Evolutionary conservation across 2,329 filamentous ascomycete species (phyloP).

Genomic region (Lecanicillium sp.): DNA sequence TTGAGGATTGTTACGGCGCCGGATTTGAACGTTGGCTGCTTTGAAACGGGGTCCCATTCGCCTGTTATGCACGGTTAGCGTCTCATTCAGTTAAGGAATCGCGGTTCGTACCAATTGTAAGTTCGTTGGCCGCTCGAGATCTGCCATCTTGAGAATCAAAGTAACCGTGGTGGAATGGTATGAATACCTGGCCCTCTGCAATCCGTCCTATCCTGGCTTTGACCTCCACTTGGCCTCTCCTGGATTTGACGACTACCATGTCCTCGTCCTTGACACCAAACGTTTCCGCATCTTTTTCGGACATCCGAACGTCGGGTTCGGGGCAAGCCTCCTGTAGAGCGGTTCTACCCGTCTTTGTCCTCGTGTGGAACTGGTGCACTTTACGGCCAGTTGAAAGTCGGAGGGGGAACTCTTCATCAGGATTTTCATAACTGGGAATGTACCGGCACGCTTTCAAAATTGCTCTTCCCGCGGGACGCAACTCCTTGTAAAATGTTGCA

Average conservation of each 20-base stretch:
- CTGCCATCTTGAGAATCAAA: conserved; percentile 23
- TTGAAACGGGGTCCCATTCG: conserved; percentile 24
- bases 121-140: conserved; percentile 26
- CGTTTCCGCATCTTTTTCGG: conserved; percentile 18
- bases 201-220: conserved; percentile 20
- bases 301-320: conserved; percentile 21
- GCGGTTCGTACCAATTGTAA: conserved; percentile 23
- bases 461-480: conserved; percentile 24
- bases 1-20: conserved; percentile 25
- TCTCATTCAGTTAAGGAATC: no score
- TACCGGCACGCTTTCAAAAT: conserved; percentile 27
- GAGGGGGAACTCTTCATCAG: conserved; percentile 23
- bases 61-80: no score
- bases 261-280: conserved; percentile 19
- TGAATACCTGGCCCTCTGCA: conserved; percentile 22
- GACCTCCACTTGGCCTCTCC: conserved; percentile 21
- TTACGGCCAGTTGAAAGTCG: conserved; percentile 23
- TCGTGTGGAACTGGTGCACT: conserved; percentile 26
- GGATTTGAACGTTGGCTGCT: conserved; percentile 27
- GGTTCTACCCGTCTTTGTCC: conserved; percentile 26
- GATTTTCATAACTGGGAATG: conserved; percentile 17
- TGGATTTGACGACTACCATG: conserved; percentile 21
- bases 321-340: conserved; percentile 20
- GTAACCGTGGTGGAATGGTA: conserved; percentile 30
- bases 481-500: conserved; percentile 18